Percentiles rank a stretch among this genome's conserved stretches.
phyloP scores from a whole-genome alignment of 2,329 filamentous ascomycete species.

The Stachybotrys chlorohalonatus region DNA sequence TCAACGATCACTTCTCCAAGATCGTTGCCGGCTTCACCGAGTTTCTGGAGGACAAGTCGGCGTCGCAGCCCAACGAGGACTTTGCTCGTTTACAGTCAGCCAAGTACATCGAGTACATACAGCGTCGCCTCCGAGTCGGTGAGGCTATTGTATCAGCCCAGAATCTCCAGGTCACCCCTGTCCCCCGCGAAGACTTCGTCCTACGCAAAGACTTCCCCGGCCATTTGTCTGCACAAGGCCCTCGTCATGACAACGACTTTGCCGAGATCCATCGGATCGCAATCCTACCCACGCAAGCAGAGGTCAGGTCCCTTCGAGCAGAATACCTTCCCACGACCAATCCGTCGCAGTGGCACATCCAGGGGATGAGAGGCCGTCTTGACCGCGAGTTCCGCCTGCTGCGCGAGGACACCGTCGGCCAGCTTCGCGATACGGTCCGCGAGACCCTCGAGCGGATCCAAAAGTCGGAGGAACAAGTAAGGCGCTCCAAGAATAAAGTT shows the following conservation, averaged over 20 bases:
- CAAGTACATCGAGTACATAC: slow-evolving; percentile 21
- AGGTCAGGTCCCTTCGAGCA: slow-evolving; percentile 30
- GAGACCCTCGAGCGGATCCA: slow-evolving; percentile 26
- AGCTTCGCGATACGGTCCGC: slow-evolving; percentile 39
- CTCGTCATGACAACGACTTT: slow-evolving; percentile 42
- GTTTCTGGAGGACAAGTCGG: neutral
- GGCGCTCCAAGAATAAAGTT: slow-evolving; percentile 12
- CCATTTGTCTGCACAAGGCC: slow-evolving; percentile 17
- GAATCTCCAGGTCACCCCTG: slow-evolving; percentile 4
- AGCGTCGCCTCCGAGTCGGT: slow-evolving; percentile 19
- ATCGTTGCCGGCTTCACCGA: slow-evolving; percentile 6
- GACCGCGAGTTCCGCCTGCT: slow-evolving; percentile 48
- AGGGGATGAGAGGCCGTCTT: slow-evolving; percentile 35
- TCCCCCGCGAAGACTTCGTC: slow-evolving; percentile 16
- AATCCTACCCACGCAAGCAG: slow-evolving; percentile 38
- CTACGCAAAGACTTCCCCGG: slow-evolving; percentile 23
- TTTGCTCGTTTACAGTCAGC: slow-evolving; percentile 17
- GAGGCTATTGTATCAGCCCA: slow-evolving; percentile 5
- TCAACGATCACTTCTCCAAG: slow-evolving; percentile 15
- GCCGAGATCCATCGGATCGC: slow-evolving; percentile 33
- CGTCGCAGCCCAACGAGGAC: slow-evolving; percentile 8
- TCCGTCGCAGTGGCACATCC: slow-evolving; percentile 21
- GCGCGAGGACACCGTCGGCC: slow-evolving; percentile 45
- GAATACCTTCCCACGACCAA: slow-evolving; percentile 36
- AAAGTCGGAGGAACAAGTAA: slow-evolving; percentile 1